Evolutionary conservation across 805 yeast genomes (phyloP).

Genomic region (Phaffomyces opuntiae): DNA sequence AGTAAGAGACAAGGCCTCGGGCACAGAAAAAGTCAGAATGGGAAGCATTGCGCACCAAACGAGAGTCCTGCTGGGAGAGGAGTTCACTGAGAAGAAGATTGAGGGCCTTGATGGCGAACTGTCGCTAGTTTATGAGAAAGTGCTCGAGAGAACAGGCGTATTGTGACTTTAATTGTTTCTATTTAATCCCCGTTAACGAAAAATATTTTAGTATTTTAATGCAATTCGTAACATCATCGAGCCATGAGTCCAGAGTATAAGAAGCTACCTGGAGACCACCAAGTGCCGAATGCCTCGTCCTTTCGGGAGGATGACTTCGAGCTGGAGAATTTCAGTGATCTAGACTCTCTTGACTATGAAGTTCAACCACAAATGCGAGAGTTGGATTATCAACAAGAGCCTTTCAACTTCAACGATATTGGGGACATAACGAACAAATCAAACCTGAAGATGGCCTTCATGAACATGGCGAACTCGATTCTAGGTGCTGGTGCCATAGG

Average conservation of each 20-base stretch:
- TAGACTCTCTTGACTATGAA: conserved; percentile 21
- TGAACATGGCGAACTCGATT: conserved; percentile 95
- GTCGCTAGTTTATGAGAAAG: conserved; percentile 36
- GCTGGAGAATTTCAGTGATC: conserved; percentile 16
- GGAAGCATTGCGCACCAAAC: conserved; percentile 43
- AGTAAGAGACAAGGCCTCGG: conserved; percentile 30
- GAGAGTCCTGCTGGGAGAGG: conserved; percentile 33
- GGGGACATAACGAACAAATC: conserved; percentile 31
- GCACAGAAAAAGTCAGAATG: conserved; percentile 40
- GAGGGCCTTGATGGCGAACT: conserved; percentile 38
- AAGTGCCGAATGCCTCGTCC: neutral
- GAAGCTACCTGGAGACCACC: neutral
- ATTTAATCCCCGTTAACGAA: neutral
- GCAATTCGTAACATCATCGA: neutral
- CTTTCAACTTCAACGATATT: conserved; percentile 13
- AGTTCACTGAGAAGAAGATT: conserved; percentile 27
- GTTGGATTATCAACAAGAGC: conserved; percentile 10
- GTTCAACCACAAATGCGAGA: conserved; percentile 5
- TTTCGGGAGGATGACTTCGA: conserved; percentile 8
- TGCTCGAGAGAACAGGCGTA: conserved; percentile 30
- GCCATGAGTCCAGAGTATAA: neutral
- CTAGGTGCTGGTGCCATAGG: conserved; percentile 96
- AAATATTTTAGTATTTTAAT: neutral
- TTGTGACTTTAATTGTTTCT: neutral
- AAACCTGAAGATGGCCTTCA: conserved; percentile 77